Conservation (phyloP, 441 rosid genomes). For the Jatropha multifida region DNA sequence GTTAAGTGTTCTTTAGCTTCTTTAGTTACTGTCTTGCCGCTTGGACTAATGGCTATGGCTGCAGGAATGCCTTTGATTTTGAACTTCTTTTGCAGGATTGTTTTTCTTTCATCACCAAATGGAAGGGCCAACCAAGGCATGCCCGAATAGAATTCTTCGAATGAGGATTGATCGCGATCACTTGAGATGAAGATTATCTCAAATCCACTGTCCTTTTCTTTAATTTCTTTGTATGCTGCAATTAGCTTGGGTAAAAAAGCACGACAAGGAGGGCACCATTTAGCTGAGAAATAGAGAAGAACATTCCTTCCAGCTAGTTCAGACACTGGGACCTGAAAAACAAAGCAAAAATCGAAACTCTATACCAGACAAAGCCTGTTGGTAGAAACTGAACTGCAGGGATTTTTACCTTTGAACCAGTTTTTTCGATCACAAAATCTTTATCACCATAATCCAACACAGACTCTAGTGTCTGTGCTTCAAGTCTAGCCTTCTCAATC, state of each 20-base stretch:
- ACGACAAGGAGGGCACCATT: constrained; percentile 34
- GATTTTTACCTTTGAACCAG: constrained; percentile 28
- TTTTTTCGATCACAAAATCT: constrained; percentile 36
- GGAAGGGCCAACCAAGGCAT: constrained; percentile 51
- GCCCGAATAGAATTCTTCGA: constrained; percentile 28
- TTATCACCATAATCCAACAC: constrained; percentile 37
- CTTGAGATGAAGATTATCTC: constrained; percentile 41
- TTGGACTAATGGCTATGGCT: constrained; percentile 36
- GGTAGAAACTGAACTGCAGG: too few species aligned
- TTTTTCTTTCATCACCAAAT: constrained; percentile 29
- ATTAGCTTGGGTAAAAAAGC: constrained; percentile 30
- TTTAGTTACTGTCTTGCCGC: constrained; percentile 24
- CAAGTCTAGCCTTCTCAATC: constrained; percentile 33
- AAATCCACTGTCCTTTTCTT: constrained; percentile 23
- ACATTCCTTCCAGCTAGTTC: constrained; percentile 38
- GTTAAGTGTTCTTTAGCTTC: constrained; percentile 22
- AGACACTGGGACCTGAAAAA: constrained; percentile 30
- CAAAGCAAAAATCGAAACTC: background rate
- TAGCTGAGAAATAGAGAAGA: constrained; percentile 43
- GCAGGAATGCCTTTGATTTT: constrained; percentile 32
- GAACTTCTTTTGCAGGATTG: constrained; percentile 25
- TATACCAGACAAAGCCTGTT: too few species aligned
- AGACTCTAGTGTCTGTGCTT: constrained; percentile 42
- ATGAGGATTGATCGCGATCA: constrained; percentile 40
- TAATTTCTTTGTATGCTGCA: constrained; percentile 32